Percentiles rank a stretch among this genome's conserved stretches.
Conservation (phyloP, 129 eudicot species). For the Chrysanthemum lavandulifolium region DNA sequence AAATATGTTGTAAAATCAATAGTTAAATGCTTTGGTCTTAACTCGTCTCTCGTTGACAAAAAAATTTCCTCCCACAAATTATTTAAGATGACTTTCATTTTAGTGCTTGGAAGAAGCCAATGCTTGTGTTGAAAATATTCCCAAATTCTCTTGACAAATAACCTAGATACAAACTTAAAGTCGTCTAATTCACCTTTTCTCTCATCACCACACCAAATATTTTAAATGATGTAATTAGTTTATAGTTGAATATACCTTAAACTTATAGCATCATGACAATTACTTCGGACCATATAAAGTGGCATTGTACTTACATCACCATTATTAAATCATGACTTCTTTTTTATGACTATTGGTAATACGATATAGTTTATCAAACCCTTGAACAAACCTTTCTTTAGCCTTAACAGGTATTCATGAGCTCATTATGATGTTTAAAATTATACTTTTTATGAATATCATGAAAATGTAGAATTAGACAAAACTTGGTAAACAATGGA, state of each 20-base stretch:
- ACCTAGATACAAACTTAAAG: background rate
- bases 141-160: background rate
- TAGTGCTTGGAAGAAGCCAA: background rate
- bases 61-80: background rate
- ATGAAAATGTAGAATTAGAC: too few species aligned
- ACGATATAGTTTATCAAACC: background rate
- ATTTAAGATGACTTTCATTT: background rate
- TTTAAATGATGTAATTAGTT: conserved; percentile 14
- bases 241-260: conserved; percentile 25
- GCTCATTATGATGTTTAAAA: too few species aligned
- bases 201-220: conserved; percentile 14
- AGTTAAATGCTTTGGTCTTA: too few species aligned
- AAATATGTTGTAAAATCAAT: too few species aligned
- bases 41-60: too few species aligned
- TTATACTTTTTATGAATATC: too few species aligned
- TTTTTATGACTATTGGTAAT: background rate
- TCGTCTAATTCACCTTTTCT: background rate
- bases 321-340: background rate
- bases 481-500: too few species aligned
- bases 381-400: background rate
- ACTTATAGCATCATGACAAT: conserved; percentile 23
- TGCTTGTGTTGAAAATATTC: background rate
- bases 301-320: conserved; percentile 22
- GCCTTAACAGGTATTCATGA: too few species aligned
- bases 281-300: conserved; percentile 28